Evolutionary conservation across 2,329 filamentous ascomycete genomes (phyloP), one percentile per base, ranked within the genome.

Genomic region (Orbilia ellipsospora): DNA sequence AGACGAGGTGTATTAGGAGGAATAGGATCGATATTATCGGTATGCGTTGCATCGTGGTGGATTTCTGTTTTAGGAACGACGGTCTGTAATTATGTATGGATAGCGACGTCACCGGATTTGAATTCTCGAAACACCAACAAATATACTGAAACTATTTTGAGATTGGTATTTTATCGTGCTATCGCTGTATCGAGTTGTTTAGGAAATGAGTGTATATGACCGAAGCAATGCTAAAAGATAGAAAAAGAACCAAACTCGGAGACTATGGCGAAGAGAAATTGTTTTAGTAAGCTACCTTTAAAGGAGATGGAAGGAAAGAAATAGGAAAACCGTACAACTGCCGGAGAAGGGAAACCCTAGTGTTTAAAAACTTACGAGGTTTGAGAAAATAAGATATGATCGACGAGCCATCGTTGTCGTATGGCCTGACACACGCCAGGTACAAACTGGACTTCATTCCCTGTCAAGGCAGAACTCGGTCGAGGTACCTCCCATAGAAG

Each of bases 21-120:
- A 73, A 8, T 0, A 61, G 44, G 15, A 73, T 23, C n/a, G 68
- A 65, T 13, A 73, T 15, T 45, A 50, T 73, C 15, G 69, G 48
- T 54, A 62, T 73, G 69, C 36, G 69, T 73, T 73, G 69, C 69
- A 73, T 73, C 8, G 18, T 73, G 54, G 60, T 62, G 69, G 40
- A 44, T 73, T 56, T 50, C 57, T 8, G 6, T 42, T 18, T 48
- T 36, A 16, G 54, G n/a, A 20, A 13, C 8, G 48, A 4, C 20
- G 13, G 44, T 18, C 10, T 23, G 23, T 4, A 23, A 23, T 23
- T 23, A n/a, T 23, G 23, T 23, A 23, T 23, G 23, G 23, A 23
- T 23, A 23, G 16, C 42, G 42, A 54, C 55, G 63, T 59, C 63
- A 66, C 48, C 16, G 44, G 16, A n/a, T 48, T 48, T 48, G 44